Percentiles rank a stretch among this genome's conserved stretches.
These are phyloP conservation scores for Hypoxylon sp. DNA, from an alignment of 2,329 filamentous ascomycete genomes.

Conservation along the genomic window DNA sequence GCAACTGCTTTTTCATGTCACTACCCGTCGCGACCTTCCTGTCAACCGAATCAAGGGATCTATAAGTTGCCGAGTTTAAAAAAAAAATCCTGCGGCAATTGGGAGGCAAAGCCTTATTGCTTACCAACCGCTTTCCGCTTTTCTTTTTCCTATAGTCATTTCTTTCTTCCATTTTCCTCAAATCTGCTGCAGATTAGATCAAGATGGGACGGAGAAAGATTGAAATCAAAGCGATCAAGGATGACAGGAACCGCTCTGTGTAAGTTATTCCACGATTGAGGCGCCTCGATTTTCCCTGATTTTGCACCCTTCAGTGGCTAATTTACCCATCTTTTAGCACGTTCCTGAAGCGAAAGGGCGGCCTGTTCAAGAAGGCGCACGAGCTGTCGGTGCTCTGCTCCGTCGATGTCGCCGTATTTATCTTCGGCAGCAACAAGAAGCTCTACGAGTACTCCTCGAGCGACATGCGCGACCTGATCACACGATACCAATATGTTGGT, in stretches of 20 bases:
- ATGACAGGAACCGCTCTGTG: slow-evolving; percentile 98
- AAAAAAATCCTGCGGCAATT: slow-evolving; percentile 41
- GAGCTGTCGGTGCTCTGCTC: slow-evolving; percentile 98
- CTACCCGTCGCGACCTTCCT: slow-evolving; percentile 37
- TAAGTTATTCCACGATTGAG: slow-evolving; percentile 65
- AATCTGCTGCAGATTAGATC: slow-evolving; percentile 41
- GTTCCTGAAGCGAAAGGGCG: slow-evolving; percentile 98
- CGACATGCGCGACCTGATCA: slow-evolving; percentile 92
- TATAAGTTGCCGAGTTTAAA: slow-evolving; percentile 30
- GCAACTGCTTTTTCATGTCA: slow-evolving; percentile 35
- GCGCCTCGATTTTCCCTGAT: slow-evolving; percentile 6
- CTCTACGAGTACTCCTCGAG: slow-evolving; percentile 96
- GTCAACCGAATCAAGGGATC: slow-evolving; percentile 32
- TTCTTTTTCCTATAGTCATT: slow-evolving; percentile 17
- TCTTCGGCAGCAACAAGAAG: slow-evolving; percentile 99
- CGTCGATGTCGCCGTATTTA: slow-evolving; percentile 98
- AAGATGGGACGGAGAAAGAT: slow-evolving; percentile 98
- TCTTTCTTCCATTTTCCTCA: slow-evolving; percentile 28
- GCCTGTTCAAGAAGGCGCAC: slow-evolving; percentile 99
- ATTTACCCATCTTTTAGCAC: slow-evolving; percentile 71
- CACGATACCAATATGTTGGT: slow-evolving; percentile 91
- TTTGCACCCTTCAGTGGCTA: slow-evolving; percentile 35
- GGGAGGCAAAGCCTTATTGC: slow-evolving; percentile 38
- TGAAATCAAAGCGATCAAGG: slow-evolving; percentile 99
- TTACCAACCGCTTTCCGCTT: slow-evolving; percentile 26